These are phyloP conservation scores for Ascochyta koolunga DNA, from an alignment of 2,329 filamentous ascomycete genomes.

Conservation along the genomic window DNA sequence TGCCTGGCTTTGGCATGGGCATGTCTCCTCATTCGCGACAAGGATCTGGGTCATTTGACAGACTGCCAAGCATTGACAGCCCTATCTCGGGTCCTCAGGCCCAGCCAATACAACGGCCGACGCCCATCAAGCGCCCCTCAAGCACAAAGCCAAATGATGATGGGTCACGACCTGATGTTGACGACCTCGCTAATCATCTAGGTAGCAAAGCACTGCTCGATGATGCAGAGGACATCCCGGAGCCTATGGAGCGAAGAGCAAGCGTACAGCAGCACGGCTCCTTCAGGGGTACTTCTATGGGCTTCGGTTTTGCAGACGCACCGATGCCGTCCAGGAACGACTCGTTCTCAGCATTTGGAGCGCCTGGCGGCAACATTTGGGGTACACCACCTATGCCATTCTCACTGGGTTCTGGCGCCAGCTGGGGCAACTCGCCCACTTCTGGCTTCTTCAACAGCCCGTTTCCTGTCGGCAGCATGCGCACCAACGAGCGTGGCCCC, in stretches of 20 bases:
- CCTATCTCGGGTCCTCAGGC: slow-evolving; percentile 57
- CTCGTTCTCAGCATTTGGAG: slow-evolving; percentile 42
- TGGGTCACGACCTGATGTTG: slow-evolving; percentile 60
- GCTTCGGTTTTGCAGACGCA: slow-evolving; percentile 44
- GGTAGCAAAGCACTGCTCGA: slow-evolving; percentile 88
- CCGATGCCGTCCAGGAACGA: slow-evolving; percentile 40
- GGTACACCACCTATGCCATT: slow-evolving; percentile 51
- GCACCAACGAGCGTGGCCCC: slow-evolving; percentile 34
- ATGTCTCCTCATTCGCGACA: slow-evolving; percentile 73
- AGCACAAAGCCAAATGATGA: slow-evolving; percentile 67
- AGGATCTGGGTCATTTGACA: slow-evolving; percentile 68
- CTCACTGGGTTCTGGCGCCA: slow-evolving; percentile 42
- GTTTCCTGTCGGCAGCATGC: slow-evolving; percentile 35
- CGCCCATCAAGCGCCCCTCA: slow-evolving; percentile 85
- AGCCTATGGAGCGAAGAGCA: slow-evolving; percentile 62
- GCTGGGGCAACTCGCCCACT: slow-evolving; percentile 51
- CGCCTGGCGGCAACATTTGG: slow-evolving; percentile 48
- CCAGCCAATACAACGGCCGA: slow-evolving; percentile 79
- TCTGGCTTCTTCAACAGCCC: slow-evolving; percentile 42
- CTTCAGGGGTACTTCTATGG: slow-evolving; percentile 36
- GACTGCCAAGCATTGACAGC: slow-evolving; percentile 62
- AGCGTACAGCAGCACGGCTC: slow-evolving; percentile 46
- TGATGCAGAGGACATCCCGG: slow-evolving; percentile 62
- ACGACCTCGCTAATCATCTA: slow-evolving; percentile 77
- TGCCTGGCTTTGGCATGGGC: slow-evolving; percentile 49